phyloP scores from a whole-genome alignment of 768 basidiomycete genomes.

The Mycena capillaripes region DNA sequence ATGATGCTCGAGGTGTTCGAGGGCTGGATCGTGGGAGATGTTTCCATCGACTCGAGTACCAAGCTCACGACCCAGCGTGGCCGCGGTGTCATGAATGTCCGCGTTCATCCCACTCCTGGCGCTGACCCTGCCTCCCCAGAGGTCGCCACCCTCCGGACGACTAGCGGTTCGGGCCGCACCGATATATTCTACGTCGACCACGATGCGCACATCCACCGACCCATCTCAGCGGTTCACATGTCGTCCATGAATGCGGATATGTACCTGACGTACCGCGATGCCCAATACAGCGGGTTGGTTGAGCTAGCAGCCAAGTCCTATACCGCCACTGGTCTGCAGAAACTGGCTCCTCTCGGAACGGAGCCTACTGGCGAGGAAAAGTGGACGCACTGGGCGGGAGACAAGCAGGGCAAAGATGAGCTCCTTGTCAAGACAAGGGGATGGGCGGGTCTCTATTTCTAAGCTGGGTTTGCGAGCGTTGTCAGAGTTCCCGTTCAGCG shows the following conservation, averaged over 20 bases:
- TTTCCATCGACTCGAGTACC: slow-evolving; percentile 57
- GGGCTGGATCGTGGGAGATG: slow-evolving; percentile 75
- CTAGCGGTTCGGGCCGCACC: slow-evolving; percentile 67
- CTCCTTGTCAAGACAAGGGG: slow-evolving; percentile 58
- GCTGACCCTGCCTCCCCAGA: slow-evolving; percentile 48
- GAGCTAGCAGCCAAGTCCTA: slow-evolving; percentile 59
- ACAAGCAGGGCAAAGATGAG: slow-evolving; percentile 55
- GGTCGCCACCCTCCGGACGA: slow-evolving; percentile 57
- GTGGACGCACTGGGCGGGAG: slow-evolving; percentile 61
- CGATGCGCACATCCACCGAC: slow-evolving; percentile 57
- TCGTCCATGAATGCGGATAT: slow-evolving; percentile 66
- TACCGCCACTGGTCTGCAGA: slow-evolving; percentile 47
- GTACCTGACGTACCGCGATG: slow-evolving; percentile 67
- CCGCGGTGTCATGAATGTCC: slow-evolving; percentile 63
- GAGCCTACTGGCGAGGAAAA: slow-evolving; percentile 25
- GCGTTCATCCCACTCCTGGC: slow-evolving; percentile 57
- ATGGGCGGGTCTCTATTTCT: slow-evolving; percentile 64
- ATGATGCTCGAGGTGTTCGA: slow-evolving; percentile 61
- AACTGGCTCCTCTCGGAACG: slow-evolving; percentile 9
- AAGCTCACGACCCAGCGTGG: slow-evolving; percentile 64
- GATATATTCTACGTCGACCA: slow-evolving; percentile 62
- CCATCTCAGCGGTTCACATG: slow-evolving; percentile 62
- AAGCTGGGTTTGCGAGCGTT: slow-evolving; percentile 10
- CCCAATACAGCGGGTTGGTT: slow-evolving; percentile 64
- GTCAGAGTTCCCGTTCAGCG: neutral